Conservation (phyloP, 2,329 filamentous ascomycete species). For the Aaosphaeria pasadenensis region DNA sequence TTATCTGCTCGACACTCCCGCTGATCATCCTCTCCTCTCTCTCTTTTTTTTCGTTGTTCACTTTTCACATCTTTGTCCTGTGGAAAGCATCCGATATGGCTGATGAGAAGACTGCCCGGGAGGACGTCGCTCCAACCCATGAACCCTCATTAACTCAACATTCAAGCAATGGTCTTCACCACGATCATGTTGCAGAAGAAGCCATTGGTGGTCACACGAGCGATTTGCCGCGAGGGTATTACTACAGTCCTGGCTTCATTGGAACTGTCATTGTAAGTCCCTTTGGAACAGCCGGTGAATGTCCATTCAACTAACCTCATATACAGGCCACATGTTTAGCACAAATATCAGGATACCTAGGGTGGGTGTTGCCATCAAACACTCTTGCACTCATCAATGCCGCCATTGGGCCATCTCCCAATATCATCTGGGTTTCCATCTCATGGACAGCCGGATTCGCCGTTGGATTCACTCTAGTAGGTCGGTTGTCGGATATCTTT, state of each 20-base stretch:
- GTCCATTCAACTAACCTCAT: background rate
- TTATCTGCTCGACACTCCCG: background rate
- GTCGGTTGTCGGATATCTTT: slow-evolving; percentile 38
- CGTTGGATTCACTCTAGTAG: slow-evolving; percentile 37
- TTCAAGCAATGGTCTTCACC: slow-evolving; percentile 17
- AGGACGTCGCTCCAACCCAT: slow-evolving; percentile 7
- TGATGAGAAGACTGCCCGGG: slow-evolving; percentile 15
- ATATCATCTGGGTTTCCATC: slow-evolving; percentile 38
- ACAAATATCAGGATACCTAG: slow-evolving; percentile 29
- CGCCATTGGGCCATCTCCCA: slow-evolving; percentile 36
- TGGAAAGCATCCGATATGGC: slow-evolving; percentile 13
- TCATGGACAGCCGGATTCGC: slow-evolving; percentile 34
- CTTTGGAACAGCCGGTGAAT: background rate
- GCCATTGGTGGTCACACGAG: slow-evolving; percentile 23
- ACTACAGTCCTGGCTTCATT: slow-evolving; percentile 21
- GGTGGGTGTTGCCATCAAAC: slow-evolving; percentile 29
- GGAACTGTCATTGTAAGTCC: slow-evolving; percentile 27
- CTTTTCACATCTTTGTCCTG: background rate
- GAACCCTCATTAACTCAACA: slow-evolving; percentile 1
- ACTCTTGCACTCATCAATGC: slow-evolving; percentile 32
- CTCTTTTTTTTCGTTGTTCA: background rate
- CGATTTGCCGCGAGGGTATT: slow-evolving; percentile 25
- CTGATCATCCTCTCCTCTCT: background rate
- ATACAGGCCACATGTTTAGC: slow-evolving; percentile 28
- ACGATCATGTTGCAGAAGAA: slow-evolving; percentile 26